Evolutionary conservation across 2,329 filamentous ascomycete species (phyloP).

Genomic region (Anthostomella pinea): DNA sequence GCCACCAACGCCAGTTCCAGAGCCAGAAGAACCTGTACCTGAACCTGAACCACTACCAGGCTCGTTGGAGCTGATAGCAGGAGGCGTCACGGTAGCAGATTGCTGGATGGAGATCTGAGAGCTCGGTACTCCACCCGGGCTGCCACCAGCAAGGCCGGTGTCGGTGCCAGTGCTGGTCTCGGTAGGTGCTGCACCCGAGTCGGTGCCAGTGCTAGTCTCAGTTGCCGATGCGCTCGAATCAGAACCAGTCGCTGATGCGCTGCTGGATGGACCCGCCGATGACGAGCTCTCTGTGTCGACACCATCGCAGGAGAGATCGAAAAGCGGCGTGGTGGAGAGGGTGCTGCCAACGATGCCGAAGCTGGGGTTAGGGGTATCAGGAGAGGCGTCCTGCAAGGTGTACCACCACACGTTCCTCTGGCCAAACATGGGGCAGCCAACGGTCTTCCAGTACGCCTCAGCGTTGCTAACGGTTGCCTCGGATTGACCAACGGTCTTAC

Average conservation of each 20-base stretch:
- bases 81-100: slow-evolving; percentile 20
- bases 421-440: slow-evolving; percentile 69
- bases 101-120: slow-evolving; percentile 25
- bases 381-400: slow-evolving; percentile 66
- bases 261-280: slow-evolving; percentile 8
- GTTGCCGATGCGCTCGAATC: slow-evolving; percentile 9
- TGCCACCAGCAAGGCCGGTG: slow-evolving; percentile 22
- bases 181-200: slow-evolving; percentile 21
- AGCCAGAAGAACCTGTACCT: slow-evolving; percentile 19
- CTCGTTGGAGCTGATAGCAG: slow-evolving; percentile 10
- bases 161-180: slow-evolving; percentile 13
- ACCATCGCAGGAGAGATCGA: slow-evolving; percentile 58
- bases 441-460: slow-evolving; percentile 74
- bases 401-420: slow-evolving; percentile 72
- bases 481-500: slow-evolving; percentile 58
- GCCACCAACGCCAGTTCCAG: slow-evolving; percentile 25
- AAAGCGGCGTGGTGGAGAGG: slow-evolving; percentile 55
- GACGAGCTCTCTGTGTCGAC: slow-evolving; percentile 27
- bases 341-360: slow-evolving; percentile 66
- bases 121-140: slow-evolving; percentile 22
- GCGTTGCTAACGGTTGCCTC: slow-evolving; percentile 66
- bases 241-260: slow-evolving; percentile 13
- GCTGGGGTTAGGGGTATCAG: slow-evolving; percentile 59
- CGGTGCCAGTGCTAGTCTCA: slow-evolving; percentile 12
- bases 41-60: slow-evolving; percentile 16